phyloP scores from a whole-genome alignment of 352 stramenopile species.

The Globisporangium parvum region DNA sequence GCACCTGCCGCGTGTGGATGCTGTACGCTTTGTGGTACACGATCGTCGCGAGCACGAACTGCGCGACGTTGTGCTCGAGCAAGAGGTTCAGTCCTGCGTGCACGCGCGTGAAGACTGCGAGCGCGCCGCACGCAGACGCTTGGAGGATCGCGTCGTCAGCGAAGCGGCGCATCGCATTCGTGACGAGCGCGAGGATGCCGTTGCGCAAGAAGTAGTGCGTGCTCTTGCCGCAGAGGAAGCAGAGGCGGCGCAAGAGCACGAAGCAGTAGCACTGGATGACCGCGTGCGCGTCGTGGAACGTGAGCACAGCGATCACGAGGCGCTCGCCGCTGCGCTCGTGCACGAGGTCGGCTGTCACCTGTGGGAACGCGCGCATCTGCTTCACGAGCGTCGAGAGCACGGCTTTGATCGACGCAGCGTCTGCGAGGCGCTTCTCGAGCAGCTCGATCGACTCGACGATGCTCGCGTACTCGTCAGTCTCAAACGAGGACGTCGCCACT shows the following conservation, averaged over 20 bases:
- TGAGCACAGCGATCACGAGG: constrained; percentile 50
- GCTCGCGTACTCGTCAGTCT: constrained; percentile 30
- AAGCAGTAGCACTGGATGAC: constrained; percentile 81
- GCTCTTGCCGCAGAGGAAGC: constrained; percentile 63
- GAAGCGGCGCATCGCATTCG: constrained; percentile 58
- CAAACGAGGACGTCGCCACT: not conserved
- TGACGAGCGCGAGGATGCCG: constrained; percentile 50
- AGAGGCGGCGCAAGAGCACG: constrained; percentile 62
- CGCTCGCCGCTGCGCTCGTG: constrained; percentile 37
- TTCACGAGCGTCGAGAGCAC: constrained; percentile 69
- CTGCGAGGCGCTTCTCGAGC: constrained; percentile 31
- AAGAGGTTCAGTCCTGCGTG: constrained; percentile 42
- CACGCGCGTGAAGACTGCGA: constrained; percentile 67
- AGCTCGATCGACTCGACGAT: constrained; percentile 42
- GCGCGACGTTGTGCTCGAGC: constrained; percentile 43
- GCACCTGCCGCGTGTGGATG: constrained; percentile 77
- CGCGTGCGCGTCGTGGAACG: constrained; percentile 49
- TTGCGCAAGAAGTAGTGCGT: constrained; percentile 45
- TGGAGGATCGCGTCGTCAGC: constrained; percentile 75
- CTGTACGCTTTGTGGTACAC: constrained; percentile 79
- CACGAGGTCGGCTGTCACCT: constrained; percentile 57
- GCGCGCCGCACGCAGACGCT: constrained; percentile 60
- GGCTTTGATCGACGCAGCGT: constrained; percentile 47
- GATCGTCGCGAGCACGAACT: constrained; percentile 61
- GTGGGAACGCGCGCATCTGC: constrained; percentile 67